These are phyloP conservation scores for Eragrostis nindensis DNA, from an alignment of 176 grass and related monocot species.

Conservation along the genomic window DNA sequence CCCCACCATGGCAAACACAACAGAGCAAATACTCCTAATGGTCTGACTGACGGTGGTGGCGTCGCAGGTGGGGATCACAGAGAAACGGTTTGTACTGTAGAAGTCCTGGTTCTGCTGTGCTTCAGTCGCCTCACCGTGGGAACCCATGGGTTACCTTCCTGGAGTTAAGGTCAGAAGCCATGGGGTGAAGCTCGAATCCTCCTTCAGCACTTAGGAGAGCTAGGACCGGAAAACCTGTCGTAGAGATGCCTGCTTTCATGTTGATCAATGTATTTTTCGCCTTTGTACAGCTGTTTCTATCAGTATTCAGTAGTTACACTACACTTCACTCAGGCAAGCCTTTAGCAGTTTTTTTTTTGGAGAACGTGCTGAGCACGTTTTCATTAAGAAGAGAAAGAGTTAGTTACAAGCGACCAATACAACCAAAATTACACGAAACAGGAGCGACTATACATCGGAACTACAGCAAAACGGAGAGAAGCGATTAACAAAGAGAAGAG, in stretches of 20 bases:
- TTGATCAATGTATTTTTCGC: neutral
- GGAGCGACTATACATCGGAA: too few relatives aligned
- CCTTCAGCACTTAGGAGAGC: neutral
- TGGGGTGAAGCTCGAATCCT: neutral
- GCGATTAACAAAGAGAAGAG: too few relatives aligned
- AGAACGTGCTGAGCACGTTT: too few relatives aligned
- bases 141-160: neutral
- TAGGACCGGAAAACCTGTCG: neutral
- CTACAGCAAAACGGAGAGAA: too few relatives aligned
- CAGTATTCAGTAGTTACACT: neutral
- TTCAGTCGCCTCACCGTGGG: neutral
- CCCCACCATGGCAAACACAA: constrained; percentile 29
- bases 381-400: too few relatives aligned
- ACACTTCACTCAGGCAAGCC: neutral
- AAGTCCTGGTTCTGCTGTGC: constrained; percentile 40
- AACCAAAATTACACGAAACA: too few relatives aligned
- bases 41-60: constrained; percentile 23
- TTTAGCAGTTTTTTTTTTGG: too few relatives aligned
- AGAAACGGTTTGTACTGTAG: constrained; percentile 49
- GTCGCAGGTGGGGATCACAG: constrained; percentile 46
- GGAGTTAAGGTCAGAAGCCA: neutral
- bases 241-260: neutral
- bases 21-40: constrained; percentile 47
- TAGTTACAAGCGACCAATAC: too few relatives aligned
- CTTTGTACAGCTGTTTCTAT: constrained; percentile 35